Conservation (phyloP, 768 basidiomycete genomes). For the Suillus discolor region DNA sequence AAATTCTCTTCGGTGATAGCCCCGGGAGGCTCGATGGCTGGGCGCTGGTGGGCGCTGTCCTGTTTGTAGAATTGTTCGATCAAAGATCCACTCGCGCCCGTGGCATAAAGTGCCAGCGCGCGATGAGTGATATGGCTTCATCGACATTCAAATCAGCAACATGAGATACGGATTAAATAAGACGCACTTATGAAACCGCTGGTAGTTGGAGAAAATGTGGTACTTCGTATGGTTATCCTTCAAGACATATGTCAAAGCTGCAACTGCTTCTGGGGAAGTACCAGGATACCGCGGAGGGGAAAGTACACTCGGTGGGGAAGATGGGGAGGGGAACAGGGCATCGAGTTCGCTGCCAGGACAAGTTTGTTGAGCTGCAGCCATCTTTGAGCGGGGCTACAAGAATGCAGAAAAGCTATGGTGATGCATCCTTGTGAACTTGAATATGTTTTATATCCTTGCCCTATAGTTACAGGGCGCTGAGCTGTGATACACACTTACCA, state of each 20-base stretch:
- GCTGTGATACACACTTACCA: not conserved
- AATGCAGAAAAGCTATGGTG: not conserved
- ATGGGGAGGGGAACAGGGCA: constrained; percentile 13
- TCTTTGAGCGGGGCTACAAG: not conserved
- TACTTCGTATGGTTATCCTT: constrained; percentile 50
- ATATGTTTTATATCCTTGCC: not conserved
- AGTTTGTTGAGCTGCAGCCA: not conserved
- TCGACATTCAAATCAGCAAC: not conserved
- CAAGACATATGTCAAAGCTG: constrained; percentile 33
- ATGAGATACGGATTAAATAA: not conserved
- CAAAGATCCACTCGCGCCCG: constrained; percentile 25
- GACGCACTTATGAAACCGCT: constrained; percentile 51
- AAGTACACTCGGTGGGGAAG: constrained; percentile 6
- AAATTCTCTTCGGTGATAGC: constrained; percentile 27
- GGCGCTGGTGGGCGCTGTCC: constrained; percentile 25
- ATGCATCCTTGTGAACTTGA: not conserved
- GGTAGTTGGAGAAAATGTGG: constrained; percentile 54
- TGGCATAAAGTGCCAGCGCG: constrained; percentile 29
- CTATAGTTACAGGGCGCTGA: not conserved
- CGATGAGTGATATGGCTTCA: constrained; percentile 34
- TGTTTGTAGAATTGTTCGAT: constrained; percentile 29
- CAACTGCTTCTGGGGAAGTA: constrained; percentile 27
- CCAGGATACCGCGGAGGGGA: constrained; percentile 13
- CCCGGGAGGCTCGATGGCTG: constrained; percentile 25
- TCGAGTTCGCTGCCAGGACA: not conserved